phyloP scores from a whole-genome alignment of 164 flowering plant genomes.

The Liquidambar formosana region DNA sequence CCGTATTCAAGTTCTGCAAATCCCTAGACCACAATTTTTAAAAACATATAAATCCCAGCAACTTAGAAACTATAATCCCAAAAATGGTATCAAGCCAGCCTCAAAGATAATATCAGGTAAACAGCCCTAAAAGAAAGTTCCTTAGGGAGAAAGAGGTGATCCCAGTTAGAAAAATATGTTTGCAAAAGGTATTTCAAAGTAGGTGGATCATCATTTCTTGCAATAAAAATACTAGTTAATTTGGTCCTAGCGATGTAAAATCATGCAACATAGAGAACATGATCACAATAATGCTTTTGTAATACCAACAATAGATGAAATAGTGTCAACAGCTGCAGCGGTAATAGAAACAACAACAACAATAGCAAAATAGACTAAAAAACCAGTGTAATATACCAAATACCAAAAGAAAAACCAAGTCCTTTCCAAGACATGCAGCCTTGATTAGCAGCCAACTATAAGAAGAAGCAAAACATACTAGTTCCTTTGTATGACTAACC shows the following conservation, averaged over 20 bases:
- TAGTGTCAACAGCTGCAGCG: neutral
- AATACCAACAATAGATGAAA: neutral
- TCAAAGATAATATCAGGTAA: no score
- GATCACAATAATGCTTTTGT: no score
- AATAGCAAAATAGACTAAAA: neutral
- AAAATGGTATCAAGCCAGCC: no score
- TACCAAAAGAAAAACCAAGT: neutral
- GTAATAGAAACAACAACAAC: neutral
- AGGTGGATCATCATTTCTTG: neutral
- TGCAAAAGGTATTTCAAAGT: no score
- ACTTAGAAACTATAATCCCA: neutral
- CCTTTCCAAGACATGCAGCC: neutral
- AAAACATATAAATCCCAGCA: neutral
- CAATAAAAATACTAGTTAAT: neutral
- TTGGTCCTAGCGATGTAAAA: no score
- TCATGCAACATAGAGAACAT: no score
- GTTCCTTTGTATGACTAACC: no score
- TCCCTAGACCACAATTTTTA: slow-evolving; percentile 45
- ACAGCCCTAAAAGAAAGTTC: neutral
- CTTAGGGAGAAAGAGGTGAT: neutral
- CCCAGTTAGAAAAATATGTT: neutral
- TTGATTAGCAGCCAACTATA: no score
- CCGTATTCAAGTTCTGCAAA: slow-evolving; percentile 95
- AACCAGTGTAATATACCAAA: neutral
- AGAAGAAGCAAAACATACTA: no score